phyloP scores from a whole-genome alignment of 805 yeast species.

The Isabelozyma gotoi region DNA sequence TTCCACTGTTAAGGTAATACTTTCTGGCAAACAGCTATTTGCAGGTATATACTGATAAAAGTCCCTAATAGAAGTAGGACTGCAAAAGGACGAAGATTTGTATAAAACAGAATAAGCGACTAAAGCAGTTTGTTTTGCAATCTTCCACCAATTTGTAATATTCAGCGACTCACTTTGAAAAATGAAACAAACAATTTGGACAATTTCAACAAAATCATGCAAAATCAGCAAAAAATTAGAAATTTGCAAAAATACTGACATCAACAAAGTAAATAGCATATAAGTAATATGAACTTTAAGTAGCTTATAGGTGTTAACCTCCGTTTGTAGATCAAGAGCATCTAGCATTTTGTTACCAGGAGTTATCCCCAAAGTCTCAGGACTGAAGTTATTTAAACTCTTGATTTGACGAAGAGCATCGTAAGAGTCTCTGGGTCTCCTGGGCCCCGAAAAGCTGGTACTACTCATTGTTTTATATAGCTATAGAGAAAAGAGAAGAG shows the following conservation, averaged over 20 bases:
- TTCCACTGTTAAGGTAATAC: conserved; percentile 31
- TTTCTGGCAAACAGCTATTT: conserved; percentile 21
- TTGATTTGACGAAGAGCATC: not conserved
- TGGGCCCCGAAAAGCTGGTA: too few relatives aligned
- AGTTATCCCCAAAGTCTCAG: not conserved
- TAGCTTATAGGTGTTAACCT: conserved; percentile 14
- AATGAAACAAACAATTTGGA: conserved; percentile 5
- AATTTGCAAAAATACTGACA: conserved; percentile 4
- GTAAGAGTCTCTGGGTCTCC: too few relatives aligned
- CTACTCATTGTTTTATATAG: too few relatives aligned
- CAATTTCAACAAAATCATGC: conserved; percentile 1
- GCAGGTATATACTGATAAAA: conserved; percentile 9
- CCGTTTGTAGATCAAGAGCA: conserved; percentile 10
- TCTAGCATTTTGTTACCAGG: conserved; percentile 8
- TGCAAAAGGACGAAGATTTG: conserved; percentile 7
- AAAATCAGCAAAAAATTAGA: not conserved
- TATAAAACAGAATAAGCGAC: conserved; percentile 7
- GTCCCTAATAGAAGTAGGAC: conserved; percentile 4
- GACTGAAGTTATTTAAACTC: not conserved
- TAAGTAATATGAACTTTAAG: conserved; percentile 16
- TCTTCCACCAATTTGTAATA: not conserved
- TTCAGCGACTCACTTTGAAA: conserved; percentile 4
- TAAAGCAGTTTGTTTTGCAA: not conserved
- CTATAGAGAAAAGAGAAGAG: not conserved
- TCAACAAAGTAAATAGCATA: conserved; percentile 8